Evolutionary conservation across 129 eudicot genomes (phyloP).

Genomic region (Flaveria trinervia): DNA sequence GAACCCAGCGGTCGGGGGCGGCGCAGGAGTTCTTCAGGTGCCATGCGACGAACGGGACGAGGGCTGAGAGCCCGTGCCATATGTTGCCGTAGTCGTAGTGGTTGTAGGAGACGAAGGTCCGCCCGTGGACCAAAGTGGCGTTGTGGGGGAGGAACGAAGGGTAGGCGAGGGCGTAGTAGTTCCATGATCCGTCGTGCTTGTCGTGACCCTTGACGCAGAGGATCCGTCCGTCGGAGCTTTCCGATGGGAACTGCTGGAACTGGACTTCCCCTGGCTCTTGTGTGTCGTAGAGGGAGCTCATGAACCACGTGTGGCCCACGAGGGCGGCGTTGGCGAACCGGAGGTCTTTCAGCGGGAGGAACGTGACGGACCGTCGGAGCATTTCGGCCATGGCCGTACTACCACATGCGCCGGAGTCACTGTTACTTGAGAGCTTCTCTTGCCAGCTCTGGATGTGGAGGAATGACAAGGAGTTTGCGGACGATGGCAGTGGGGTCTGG

Average conservation of each 20-base stretch:
- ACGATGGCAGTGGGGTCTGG: constrained; percentile 41
- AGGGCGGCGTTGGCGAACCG: constrained; percentile 62
- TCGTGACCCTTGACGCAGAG: constrained; percentile 80
- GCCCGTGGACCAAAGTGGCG: constrained; percentile 59
- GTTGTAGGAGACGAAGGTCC: constrained; percentile 71
- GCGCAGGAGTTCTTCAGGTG: constrained; percentile 53
- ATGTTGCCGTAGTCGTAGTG: constrained; percentile 66
- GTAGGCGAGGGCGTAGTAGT: constrained; percentile 84
- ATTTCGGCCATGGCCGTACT: constrained; percentile 22
- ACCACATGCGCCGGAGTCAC: constrained; percentile 4
- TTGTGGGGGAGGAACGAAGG: constrained; percentile 61
- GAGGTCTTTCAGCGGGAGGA: constrained; percentile 84
- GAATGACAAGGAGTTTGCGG: constrained; percentile 37
- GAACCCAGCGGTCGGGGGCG: constrained; percentile 50
- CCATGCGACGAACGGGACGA: constrained; percentile 83
- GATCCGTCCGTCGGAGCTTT: constrained; percentile 58
- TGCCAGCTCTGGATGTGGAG: constrained; percentile 45
- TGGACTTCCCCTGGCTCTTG: constrained; percentile 74
- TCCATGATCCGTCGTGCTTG: constrained; percentile 85
- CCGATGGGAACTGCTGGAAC: constrained; percentile 68
- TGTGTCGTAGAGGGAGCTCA: constrained; percentile 80
- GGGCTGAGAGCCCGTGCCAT: constrained; percentile 74
- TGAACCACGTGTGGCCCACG: constrained; percentile 98
- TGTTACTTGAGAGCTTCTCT: constrained; percentile 17
- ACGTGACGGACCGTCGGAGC: constrained; percentile 66